These are phyloP conservation scores for Geoglossum glabrum DNA, from an alignment of 495 filamentous ascomycete species.

Conservation along the genomic window DNA sequence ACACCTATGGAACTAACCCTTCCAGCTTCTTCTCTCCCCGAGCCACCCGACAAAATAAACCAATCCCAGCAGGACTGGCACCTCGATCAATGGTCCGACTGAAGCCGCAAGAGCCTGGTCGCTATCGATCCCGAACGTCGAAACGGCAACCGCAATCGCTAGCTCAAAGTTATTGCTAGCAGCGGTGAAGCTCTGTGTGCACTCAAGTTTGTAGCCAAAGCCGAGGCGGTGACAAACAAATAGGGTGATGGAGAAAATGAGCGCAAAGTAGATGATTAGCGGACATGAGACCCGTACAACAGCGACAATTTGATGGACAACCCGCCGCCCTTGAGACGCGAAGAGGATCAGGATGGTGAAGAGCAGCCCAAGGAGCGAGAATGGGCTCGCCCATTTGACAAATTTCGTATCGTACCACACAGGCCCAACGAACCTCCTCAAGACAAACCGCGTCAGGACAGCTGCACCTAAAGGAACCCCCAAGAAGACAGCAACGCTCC, in stretches of 20 bases:
- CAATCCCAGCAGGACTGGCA: slow-evolving; percentile 62
- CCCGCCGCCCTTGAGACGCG: slow-evolving; percentile 56
- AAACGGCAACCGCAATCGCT: slow-evolving; percentile 80
- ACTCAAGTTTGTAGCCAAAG: slow-evolving; percentile 50
- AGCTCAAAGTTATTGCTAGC: slow-evolving; percentile 94
- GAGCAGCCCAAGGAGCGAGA: slow-evolving; percentile 64
- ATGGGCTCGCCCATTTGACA: slow-evolving; percentile 45
- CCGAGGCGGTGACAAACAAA: slow-evolving; percentile 33
- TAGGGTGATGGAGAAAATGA: slow-evolving; percentile 55
- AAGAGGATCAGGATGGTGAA: slow-evolving; percentile 79
- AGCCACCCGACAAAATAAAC: slow-evolving; percentile 58
- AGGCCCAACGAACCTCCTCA: slow-evolving; percentile 32
- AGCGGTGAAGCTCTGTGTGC: slow-evolving; percentile 81
- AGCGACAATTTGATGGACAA: slow-evolving; percentile 67
- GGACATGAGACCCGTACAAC: slow-evolving; percentile 66
- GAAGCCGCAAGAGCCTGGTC: slow-evolving; percentile 79
- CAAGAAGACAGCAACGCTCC: slow-evolving; percentile 64
- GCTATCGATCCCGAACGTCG: slow-evolving; percentile 58
- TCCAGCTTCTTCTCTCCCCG: slow-evolving; percentile 35
- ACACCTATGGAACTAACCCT: slow-evolving; percentile 4
- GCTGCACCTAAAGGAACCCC: slow-evolving; percentile 71
- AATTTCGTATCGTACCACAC: slow-evolving; percentile 50
- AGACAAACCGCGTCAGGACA: slow-evolving; percentile 45
- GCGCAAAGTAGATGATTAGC: slow-evolving; percentile 55
- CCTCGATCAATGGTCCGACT: slow-evolving; percentile 80